Percentiles rank a stretch among this genome's conserved stretches.
Conservation (phyloP, 73 alveolate genomes). For the Vitrella brassicaformis region DNA sequence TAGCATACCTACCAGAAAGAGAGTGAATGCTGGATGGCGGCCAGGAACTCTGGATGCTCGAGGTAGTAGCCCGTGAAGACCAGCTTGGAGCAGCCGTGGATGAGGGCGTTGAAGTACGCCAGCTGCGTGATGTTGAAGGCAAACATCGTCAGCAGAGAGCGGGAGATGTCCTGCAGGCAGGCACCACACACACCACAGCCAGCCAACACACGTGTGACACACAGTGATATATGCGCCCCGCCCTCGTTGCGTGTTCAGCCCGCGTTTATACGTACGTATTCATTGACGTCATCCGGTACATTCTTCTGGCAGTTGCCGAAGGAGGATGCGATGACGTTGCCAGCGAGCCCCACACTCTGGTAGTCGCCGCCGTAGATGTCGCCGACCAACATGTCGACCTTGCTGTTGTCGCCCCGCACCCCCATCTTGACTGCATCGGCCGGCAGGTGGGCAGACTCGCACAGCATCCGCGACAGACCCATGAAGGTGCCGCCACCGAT, state of each 20-base stretch:
- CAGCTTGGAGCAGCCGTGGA: neutral
- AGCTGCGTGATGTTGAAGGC: constrained; percentile 64
- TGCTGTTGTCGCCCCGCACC: constrained; percentile 52
- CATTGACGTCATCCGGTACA: no score
- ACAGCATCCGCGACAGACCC: constrained; percentile 65
- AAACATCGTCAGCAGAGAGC: constrained; percentile 57
- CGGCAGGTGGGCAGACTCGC: constrained; percentile 1
- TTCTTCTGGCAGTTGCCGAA: no score
- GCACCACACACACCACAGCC: neutral
- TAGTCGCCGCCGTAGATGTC: constrained; percentile 49
- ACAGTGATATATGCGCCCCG: constrained; percentile 30
- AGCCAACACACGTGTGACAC: no score
- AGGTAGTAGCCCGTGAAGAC: neutral
- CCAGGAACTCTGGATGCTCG: neutral
- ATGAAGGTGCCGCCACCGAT: constrained; percentile 78
- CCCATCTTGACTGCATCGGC: constrained; percentile 13
- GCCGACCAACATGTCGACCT: constrained; percentile 55
- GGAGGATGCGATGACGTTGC: no score
- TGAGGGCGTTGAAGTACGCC: constrained; percentile 44
- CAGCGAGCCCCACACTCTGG: constrained; percentile 1
- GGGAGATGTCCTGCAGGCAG: constrained; percentile 51
- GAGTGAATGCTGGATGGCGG: neutral
- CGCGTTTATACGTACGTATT: no score
- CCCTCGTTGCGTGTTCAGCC: no score
- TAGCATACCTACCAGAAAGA: neutral